Base-by-base conservation (phyloP, 495 filamentous ascomycete species). In the Hypomontagnella submonticulosa region DNA sequence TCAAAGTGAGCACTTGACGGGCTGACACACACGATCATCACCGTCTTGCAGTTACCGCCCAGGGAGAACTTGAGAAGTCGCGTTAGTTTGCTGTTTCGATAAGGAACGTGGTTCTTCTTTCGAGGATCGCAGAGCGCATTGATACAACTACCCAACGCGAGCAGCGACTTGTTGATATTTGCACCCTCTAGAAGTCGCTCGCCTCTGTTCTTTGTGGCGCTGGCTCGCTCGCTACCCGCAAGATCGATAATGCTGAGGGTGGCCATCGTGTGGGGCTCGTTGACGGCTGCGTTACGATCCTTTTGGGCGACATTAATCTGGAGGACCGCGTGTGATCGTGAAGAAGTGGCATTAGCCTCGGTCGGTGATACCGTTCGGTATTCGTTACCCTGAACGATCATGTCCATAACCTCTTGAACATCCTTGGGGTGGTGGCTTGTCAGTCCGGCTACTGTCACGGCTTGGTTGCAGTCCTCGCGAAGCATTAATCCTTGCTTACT, bases 11-110 rank as follows among this genome's bases (percentile, higher is more conserved):
- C 89, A 73, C 95, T 98, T 6, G 93, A 97, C 11, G 95, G 95
- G 70, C 92, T 97, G 50, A 98, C 92, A 71, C 95, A 99, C 32
- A 99, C 95, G 70, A 99, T 99, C 95, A 99, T 99, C 69, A 99
- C 95, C 9, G 95, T 99, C 80, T 91, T 93, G 81, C 95, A 99
- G 73, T 99, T 99, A 2, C 95, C 95, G 42, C 95, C 95, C 1
- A 99, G 84, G 1, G 93, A 96, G 78, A 99, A 99, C 66, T 99
- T 99, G 20, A 99, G 86, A 1, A 99, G 81, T 40, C 95, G 90
- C 1, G 95, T 99, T 47, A 99, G 87, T 71, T 98, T 99, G 32
- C 93, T 97, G 77, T 99, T 97, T 58, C 95, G 87, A 79, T 99
- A 99, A 1, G 95, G 95, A 10, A 99, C 89, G 72, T 99, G 95